Percentiles rank a stretch among this genome's conserved stretches.
These are phyloP conservation scores for Pseudogymnoascus sp. DNA, from an alignment of 2,329 filamentous ascomycete genomes.

Conservation along the genomic window DNA sequence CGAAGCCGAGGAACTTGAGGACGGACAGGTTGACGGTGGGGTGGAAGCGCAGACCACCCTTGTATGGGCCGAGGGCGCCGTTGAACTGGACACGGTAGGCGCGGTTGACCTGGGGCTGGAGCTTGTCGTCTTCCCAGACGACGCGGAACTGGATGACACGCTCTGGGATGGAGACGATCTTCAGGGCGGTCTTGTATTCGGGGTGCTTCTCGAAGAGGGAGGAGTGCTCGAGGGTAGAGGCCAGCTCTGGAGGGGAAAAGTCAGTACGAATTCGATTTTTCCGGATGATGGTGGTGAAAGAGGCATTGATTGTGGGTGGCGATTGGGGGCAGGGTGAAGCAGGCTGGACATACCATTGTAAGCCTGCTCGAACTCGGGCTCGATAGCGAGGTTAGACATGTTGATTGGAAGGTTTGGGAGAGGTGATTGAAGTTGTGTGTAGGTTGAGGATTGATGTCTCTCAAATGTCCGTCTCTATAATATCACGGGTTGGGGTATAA, in stretches of 20 bases:
- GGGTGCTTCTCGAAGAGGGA: conserved; percentile 89
- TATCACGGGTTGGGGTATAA: conserved; percentile 4
- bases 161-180: conserved; percentile 84
- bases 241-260: conserved; percentile 60
- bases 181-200: conserved; percentile 85
- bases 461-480: conserved; percentile 5
- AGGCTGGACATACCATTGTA: conserved; percentile 65
- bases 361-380: conserved; percentile 98
- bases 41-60: conserved; percentile 93
- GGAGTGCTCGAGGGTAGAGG: conserved; percentile 87
- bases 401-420: conserved; percentile 18
- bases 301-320: conserved; percentile 7
- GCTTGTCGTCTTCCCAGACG: conserved; percentile 91
- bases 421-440: not conserved
- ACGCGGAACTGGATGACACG: conserved; percentile 96
- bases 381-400: conserved; percentile 77
- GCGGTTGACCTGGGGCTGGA: conserved; percentile 81
- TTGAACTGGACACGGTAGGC: conserved; percentile 98
- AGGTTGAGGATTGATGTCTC: not conserved
- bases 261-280: not conserved
- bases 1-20: conserved; percentile 96
- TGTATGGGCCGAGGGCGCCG: conserved; percentile 94
- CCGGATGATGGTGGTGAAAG: not conserved
- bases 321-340: conserved; percentile 3
- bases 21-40: conserved; percentile 73